These are phyloP conservation scores for Aureobasidium melanogenum DNA, from an alignment of 2,329 filamentous ascomycete genomes.

Conservation along the genomic window DNA sequence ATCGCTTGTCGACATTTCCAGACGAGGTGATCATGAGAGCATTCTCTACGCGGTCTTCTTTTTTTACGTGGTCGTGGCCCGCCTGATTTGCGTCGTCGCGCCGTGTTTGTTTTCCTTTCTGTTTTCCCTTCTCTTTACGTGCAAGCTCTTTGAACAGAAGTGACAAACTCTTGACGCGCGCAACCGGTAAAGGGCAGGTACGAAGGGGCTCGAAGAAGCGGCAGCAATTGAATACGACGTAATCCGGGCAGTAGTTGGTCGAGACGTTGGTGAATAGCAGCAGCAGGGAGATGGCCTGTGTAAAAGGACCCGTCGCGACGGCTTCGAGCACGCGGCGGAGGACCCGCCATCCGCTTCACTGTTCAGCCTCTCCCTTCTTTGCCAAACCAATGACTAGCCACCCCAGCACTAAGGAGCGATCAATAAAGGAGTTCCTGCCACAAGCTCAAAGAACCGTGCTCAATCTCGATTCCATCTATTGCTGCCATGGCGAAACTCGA, in stretches of 20 bases:
- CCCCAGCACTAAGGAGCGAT: background rate
- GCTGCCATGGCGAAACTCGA: background rate
- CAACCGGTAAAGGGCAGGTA: background rate
- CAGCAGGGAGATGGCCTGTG: background rate
- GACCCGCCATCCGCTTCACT: background rate
- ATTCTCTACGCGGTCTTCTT: background rate
- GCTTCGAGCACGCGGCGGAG: background rate
- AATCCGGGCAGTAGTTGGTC: background rate
- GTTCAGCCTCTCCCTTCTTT: background rate
- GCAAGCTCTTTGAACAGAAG: background rate
- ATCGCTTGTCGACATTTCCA: constrained; percentile 10
- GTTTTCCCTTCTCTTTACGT: background rate
- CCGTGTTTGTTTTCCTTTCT: background rate
- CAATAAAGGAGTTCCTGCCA: background rate
- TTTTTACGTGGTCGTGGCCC: background rate
- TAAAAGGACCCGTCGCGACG: background rate
- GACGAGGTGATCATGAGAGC: constrained; percentile 3
- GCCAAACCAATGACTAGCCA: background rate
- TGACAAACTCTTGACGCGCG: background rate
- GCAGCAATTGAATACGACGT: background rate
- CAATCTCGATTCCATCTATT: background rate
- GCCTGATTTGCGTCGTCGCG: background rate
- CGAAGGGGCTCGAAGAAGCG: background rate
- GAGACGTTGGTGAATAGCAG: background rate
- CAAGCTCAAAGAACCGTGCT: background rate